A percentile compares a stretch with the other conserved stretches of the same genome.
Evolutionary conservation across 1,139 yeast species (phyloP).

Genomic region (Blastobotrys apis): DNA sequence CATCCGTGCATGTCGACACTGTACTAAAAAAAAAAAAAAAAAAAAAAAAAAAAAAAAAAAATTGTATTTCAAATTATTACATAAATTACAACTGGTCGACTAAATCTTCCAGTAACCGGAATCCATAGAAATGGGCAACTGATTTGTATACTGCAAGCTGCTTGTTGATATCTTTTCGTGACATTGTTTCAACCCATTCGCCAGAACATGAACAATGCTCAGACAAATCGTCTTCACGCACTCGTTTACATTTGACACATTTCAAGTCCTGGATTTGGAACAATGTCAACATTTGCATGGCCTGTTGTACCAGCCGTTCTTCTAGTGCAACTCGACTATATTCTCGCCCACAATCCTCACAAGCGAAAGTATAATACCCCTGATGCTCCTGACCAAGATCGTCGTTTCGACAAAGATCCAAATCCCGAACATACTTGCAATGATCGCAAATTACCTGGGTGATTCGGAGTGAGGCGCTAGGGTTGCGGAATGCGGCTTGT

Average conservation of each 20-base stretch:
- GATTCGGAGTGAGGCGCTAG: slow-evolving; percentile 64
- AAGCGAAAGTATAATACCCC: slow-evolving; percentile 48
- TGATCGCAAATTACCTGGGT: slow-evolving; percentile 72
- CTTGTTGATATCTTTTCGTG: slow-evolving; percentile 43
- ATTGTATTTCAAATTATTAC: not conserved
- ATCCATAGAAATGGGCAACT: slow-evolving; percentile 57
- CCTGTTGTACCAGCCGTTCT: slow-evolving; percentile 67
- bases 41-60: not conserved
- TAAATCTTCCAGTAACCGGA: slow-evolving; percentile 56
- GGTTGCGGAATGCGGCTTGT: slow-evolving; percentile 71
- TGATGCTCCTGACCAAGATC: slow-evolving; percentile 23
- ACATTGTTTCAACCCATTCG: slow-evolving; percentile 61
- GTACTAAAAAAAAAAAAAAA: not conserved
- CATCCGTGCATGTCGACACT: too few species aligned
- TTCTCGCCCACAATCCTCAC: slow-evolving; percentile 62
- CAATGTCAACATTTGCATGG: slow-evolving; percentile 51
- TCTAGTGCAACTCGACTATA: slow-evolving; percentile 70
- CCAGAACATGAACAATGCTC: slow-evolving; percentile 87
- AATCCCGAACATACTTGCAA: slow-evolving; percentile 69
- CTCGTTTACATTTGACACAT: slow-evolving; percentile 69
- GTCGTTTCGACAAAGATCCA: slow-evolving; percentile 65
- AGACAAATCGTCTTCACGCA: slow-evolving; percentile 67
- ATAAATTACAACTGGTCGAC: not conserved
- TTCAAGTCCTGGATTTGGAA: slow-evolving; percentile 76
- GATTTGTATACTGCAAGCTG: slow-evolving; percentile 50